Conservation (phyloP, 805 yeast species). For the Pichia gijzeniarum region DNA sequence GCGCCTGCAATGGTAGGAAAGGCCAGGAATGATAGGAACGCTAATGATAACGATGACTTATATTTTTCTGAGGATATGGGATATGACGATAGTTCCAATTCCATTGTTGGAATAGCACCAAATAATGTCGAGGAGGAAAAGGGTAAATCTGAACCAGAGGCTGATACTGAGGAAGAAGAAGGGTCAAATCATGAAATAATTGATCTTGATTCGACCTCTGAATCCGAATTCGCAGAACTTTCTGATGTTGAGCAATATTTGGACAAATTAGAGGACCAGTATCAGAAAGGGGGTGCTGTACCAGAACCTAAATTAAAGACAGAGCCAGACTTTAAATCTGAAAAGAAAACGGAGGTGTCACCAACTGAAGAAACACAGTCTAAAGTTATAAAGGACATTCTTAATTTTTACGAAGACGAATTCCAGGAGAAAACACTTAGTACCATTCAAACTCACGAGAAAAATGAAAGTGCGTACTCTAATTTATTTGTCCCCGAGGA, state of each 20-base stretch:
- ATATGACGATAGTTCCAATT: not conserved
- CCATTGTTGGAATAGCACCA: not conserved
- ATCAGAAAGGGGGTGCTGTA: not conserved
- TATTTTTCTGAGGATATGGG: not conserved
- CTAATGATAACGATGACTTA: no score
- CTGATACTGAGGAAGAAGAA: not conserved
- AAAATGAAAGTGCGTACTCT: not conserved
- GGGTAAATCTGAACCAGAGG: not conserved
- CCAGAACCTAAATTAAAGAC: not conserved
- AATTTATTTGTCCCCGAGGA: conserved; percentile 1
- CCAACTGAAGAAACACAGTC: not conserved
- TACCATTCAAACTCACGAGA: not conserved
- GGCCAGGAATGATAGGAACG: no score
- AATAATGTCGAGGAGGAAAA: no score
- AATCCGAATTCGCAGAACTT: not conserved
- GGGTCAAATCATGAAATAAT: not conserved
- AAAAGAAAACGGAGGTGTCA: not conserved
- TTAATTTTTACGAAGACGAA: conserved; percentile 2
- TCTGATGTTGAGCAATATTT: not conserved
- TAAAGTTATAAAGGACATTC: not conserved
- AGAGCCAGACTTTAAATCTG: not conserved
- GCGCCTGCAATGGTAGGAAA: no score
- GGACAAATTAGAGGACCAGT: not conserved
- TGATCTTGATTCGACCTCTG: not conserved
- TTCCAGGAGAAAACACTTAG: not conserved